Evolutionary conservation across 257 asterid genomes (phyloP).

Genomic region (Handroanthus guayacan): DNA sequence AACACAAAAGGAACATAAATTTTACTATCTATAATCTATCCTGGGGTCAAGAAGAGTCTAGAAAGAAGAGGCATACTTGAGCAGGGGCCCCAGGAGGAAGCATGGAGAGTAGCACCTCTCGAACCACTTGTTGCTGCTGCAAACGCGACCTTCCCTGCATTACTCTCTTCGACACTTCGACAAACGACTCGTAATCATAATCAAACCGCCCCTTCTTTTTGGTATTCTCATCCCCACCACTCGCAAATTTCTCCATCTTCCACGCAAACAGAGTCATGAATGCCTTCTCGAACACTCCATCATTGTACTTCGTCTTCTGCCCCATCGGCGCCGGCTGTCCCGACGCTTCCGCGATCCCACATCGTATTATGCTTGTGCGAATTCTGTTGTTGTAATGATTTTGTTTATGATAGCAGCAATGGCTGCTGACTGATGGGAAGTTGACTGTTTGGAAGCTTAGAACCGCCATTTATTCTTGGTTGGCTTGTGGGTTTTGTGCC

Average conservation of each 20-base stretch:
- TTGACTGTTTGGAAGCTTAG: slow-evolving; percentile 53
- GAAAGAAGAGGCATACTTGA: slow-evolving; percentile 52
- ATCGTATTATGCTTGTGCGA: slow-evolving; percentile 42
- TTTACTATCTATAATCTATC: too few species aligned
- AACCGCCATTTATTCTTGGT: slow-evolving; percentile 49
- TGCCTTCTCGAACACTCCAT: slow-evolving; percentile 78
- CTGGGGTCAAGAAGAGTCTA: background rate
- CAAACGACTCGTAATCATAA: slow-evolving; percentile 86
- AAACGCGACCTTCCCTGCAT: slow-evolving; percentile 73
- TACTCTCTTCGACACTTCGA: slow-evolving; percentile 72
- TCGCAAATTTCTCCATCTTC: slow-evolving; percentile 85
- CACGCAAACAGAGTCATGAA: slow-evolving; percentile 85
- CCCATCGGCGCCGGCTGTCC: slow-evolving; percentile 94
- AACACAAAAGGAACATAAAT: too few species aligned
- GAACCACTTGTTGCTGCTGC: slow-evolving; percentile 85
- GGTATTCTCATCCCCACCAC: slow-evolving; percentile 31
- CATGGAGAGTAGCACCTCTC: slow-evolving; percentile 90
- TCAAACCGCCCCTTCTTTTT: slow-evolving; percentile 62
- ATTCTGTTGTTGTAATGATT: background rate
- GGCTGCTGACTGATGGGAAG: slow-evolving; percentile 31
- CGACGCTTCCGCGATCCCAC: slow-evolving; percentile 87
- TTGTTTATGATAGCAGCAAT: slow-evolving; percentile 24
- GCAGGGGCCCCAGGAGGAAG: slow-evolving; percentile 98
- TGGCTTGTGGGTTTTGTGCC: background rate
- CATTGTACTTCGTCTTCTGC: slow-evolving; percentile 85